These are phyloP conservation scores for Curvularia eragrostidis DNA, from an alignment of 2,329 filamentous ascomycete species.

Conservation along the genomic window DNA sequence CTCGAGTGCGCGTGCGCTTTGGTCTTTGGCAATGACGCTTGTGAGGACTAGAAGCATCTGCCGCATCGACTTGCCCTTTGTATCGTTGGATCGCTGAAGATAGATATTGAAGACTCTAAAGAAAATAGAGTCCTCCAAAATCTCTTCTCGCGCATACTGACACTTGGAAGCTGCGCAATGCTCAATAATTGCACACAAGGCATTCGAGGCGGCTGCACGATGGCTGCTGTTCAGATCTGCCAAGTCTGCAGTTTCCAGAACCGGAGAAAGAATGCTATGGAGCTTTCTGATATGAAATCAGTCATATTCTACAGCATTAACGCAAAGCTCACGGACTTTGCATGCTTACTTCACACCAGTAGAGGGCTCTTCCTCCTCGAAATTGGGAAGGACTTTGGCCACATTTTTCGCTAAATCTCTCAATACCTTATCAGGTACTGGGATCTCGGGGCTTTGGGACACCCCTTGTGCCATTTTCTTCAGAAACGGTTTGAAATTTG, in stretches of 20 bases:
- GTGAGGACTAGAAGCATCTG: constrained; percentile 54
- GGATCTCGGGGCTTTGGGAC: constrained; percentile 13
- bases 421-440: constrained; percentile 36
- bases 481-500: background rate
- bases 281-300: constrained; percentile 40
- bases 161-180: constrained; percentile 43
- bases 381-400: constrained; percentile 34
- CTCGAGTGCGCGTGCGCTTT: constrained; percentile 26
- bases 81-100: constrained; percentile 51
- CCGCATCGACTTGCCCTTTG: constrained; percentile 56
- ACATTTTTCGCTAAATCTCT: constrained; percentile 38
- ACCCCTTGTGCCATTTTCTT: constrained; percentile 19
- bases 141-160: constrained; percentile 34
- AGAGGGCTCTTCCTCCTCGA: constrained; percentile 33
- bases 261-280: constrained; percentile 33
- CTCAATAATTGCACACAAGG: constrained; percentile 55
- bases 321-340: constrained; percentile 45
- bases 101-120: constrained; percentile 50
- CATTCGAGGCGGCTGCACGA: constrained; percentile 56
- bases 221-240: constrained; percentile 47
- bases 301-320: constrained; percentile 18
- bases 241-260: constrained; percentile 45
- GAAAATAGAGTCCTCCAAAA: constrained; percentile 51
- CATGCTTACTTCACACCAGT: constrained; percentile 47
- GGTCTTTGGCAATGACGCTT: constrained; percentile 42